phyloP scores from a whole-genome alignment of 2,329 filamentous ascomycete species.

The Cordyceps javanica region DNA sequence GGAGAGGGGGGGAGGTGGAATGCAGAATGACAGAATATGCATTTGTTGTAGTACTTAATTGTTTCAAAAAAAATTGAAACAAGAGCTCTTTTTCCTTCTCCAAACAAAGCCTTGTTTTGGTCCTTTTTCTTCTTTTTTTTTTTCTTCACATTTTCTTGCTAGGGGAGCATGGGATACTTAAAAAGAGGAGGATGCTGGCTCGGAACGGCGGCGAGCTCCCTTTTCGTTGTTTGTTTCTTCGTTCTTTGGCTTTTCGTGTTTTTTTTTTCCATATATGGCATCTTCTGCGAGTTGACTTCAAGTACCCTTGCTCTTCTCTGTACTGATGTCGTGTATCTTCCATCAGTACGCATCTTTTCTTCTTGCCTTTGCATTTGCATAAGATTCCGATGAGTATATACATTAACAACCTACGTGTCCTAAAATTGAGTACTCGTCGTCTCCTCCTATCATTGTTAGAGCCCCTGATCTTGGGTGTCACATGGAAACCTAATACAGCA shows the following conservation, averaged over 20 bases:
- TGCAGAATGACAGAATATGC: background rate
- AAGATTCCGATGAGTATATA: background rate
- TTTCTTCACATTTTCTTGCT: background rate
- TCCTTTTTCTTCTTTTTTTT: background rate
- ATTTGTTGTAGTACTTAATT: slow-evolving; percentile 3
- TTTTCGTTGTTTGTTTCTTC: background rate
- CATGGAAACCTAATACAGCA: background rate
- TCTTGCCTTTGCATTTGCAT: background rate
- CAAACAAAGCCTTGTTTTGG: background rate
- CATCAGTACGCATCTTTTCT: too few relatives aligned
- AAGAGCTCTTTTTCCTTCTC: background rate
- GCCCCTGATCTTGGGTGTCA: too few relatives aligned
- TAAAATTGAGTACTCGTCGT: too few relatives aligned
- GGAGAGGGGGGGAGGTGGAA: background rate
- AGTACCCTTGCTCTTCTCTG: background rate
- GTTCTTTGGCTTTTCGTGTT: background rate
- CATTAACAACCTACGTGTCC: background rate
- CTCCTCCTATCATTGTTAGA: too few relatives aligned
- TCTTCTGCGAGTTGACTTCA: background rate
- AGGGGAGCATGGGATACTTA: background rate
- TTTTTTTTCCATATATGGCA: slow-evolving; percentile 4
- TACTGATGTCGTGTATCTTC: too few relatives aligned
- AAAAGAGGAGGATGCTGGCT: background rate
- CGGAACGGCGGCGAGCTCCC: background rate
- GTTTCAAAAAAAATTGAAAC: background rate